phyloP scores from a whole-genome alignment of 1,284 basidiomycete genomes.

The Melampsora larici-populina region DNA sequence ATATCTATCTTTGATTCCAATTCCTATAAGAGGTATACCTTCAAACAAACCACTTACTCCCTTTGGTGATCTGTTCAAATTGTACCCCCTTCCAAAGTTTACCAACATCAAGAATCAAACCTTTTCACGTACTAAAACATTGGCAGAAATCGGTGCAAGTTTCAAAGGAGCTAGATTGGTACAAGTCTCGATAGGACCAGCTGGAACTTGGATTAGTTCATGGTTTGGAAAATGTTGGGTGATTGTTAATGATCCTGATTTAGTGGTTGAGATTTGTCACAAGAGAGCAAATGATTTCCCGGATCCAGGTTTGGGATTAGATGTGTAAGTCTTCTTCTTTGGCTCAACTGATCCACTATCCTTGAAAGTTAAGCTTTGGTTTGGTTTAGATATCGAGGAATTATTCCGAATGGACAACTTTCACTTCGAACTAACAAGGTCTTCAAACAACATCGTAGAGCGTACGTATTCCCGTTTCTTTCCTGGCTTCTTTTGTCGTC shows the following conservation, averaged over 20 bases:
- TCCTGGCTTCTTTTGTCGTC: neutral
- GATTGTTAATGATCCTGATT: slow-evolving; percentile 21
- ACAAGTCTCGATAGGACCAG: slow-evolving; percentile 37
- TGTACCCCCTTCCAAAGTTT: no score
- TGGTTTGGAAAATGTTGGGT: slow-evolving; percentile 23
- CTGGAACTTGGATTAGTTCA: slow-evolving; percentile 37
- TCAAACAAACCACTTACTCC: no score
- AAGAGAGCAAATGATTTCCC: slow-evolving; percentile 37
- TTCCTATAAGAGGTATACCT: no score
- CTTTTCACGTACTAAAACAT: no score
- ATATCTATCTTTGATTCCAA: no score
- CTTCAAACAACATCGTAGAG: slow-evolving; percentile 41
- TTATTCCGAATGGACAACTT: slow-evolving; percentile 38
- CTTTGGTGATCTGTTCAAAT: no score
- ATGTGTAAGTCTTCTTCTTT: slow-evolving; percentile 25
- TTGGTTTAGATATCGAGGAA: slow-evolving; percentile 33
- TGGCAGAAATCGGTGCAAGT: no score
- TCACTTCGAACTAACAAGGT: slow-evolving; percentile 14
- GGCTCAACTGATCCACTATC: neutral
- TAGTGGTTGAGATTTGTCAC: slow-evolving; percentile 28
- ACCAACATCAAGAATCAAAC: no score
- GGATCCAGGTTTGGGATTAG: slow-evolving; percentile 37
- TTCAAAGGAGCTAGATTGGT: no score
- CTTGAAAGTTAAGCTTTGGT: neutral
- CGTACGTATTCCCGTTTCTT: slow-evolving; percentile 13